Evolutionary conservation across 2,329 filamentous ascomycete species (phyloP).

Genomic region (Cordyceps fumosorosea): DNA sequence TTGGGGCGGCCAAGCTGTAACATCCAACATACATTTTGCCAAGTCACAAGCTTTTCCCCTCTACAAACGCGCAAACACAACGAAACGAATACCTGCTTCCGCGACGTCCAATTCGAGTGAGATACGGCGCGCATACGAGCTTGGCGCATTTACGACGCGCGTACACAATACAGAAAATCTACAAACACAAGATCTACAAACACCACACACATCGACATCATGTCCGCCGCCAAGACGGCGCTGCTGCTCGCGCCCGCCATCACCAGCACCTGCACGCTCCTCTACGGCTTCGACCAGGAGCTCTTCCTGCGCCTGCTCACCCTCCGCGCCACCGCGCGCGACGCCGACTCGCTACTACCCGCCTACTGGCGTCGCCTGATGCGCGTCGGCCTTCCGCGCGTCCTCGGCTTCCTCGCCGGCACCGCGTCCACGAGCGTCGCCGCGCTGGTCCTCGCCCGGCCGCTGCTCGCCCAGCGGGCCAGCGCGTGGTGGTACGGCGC

Average conservation of each 20-base stretch:
- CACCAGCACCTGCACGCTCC: conserved; percentile 40
- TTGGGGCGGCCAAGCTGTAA: no score
- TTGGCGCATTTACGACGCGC: neutral
- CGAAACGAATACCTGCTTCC: neutral
- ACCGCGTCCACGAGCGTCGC: conserved; percentile 27
- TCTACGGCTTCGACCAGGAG: conserved; percentile 39
- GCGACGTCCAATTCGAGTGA: neutral
- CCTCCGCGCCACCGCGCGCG: conserved; percentile 21
- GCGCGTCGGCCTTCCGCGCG: conserved; percentile 25
- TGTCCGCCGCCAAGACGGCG: conserved; percentile 15
- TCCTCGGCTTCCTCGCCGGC: conserved; percentile 27
- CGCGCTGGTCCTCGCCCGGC: conserved; percentile 18
- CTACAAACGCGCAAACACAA: neutral
- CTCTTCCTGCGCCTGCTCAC: conserved; percentile 35
- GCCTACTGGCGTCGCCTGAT: conserved; percentile 38
- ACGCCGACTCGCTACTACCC: conserved; percentile 33
- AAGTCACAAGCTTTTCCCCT: neutral
- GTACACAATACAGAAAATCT: neutral
- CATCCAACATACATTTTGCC: no score
- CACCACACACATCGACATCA: neutral
- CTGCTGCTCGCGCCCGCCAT: conserved; percentile 39
- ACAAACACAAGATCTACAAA: neutral
- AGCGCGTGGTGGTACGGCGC: conserved; percentile 27
- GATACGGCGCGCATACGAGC: neutral
- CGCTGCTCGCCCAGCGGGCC: conserved; percentile 19